Base-by-base conservation (phyloP, 1,139 yeast species). In the Candida sp. region DNA sequence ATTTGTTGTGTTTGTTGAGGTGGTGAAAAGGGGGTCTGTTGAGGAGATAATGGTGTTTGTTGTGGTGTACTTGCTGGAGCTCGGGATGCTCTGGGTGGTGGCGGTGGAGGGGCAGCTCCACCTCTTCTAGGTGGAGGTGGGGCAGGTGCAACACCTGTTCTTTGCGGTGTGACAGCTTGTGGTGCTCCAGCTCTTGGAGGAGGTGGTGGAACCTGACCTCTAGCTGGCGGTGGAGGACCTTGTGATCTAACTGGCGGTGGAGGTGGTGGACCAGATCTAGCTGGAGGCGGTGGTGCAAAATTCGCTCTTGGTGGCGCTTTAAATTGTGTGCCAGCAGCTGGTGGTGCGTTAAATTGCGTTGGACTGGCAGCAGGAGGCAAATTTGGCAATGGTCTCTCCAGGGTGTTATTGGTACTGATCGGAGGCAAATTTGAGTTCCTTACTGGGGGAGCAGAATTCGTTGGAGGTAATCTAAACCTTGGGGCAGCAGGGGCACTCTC, bases 31-130 rank as follows among this genome's bases (percentile, higher is more conserved):
- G 42, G 30, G 11, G 40, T 21, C 6, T 25, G 29, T 9, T 25
- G 29, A 32, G 23, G 35, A 25, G 42, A 34, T 27, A 50, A 49
- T 27, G 49, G 51, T 25, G 47, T 45, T 22, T 49, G 47, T 12
- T 44, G 45, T 2, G 52, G 50, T 11, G 47, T 45, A 49, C 43
- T 58, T 43, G 33, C 33, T 12, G 61, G 62, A 1, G 61, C 63
- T 36, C 68, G 60, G 43, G 38, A 54, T 21, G 57, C 54, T 39
- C 64, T 51, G 27, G 69, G 62, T 22, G 73, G 73, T 11, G 71
- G 72, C 3, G 71, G 67, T 33, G 64, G 59, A 5, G 63, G 61
- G 6, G 58, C 48, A 21, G 49, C 50, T 9, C 53, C 55, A 33
- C 44, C 46, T 25, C 39, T 15, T 37, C 39, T 37, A 5, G 39